phyloP scores from a whole-genome alignment of 805 yeast genomes.

The Candida tallmaniae region DNA sequence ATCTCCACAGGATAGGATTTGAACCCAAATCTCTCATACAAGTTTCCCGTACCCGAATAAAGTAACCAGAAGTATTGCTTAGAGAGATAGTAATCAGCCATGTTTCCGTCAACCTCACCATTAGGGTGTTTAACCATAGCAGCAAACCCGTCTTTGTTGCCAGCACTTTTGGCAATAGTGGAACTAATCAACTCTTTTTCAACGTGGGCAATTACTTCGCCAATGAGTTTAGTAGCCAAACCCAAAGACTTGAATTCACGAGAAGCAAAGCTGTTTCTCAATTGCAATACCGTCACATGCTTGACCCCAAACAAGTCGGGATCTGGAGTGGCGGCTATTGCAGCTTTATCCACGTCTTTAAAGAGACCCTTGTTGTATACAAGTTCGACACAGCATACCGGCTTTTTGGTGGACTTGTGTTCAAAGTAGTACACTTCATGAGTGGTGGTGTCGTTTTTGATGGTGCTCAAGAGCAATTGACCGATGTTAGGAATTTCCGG shows the following conservation, averaged over 20 bases:
- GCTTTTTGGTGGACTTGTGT: constrained; percentile 16
- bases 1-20: constrained; percentile 31
- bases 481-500: constrained; percentile 12
- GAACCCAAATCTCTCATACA: constrained; percentile 62
- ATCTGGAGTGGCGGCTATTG: constrained; percentile 25
- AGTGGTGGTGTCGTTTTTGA: constrained; percentile 15
- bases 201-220: constrained; percentile 23
- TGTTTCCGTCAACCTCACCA: constrained; percentile 22
- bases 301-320: constrained; percentile 28
- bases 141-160: constrained; percentile 25
- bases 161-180: constrained; percentile 19
- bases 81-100: constrained; percentile 31
- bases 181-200: constrained; percentile 27
- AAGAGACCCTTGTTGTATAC: constrained; percentile 23
- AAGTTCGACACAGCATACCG: constrained; percentile 21
- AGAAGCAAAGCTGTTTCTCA: constrained; percentile 25
- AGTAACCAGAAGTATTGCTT: constrained; percentile 41
- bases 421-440: constrained; percentile 24
- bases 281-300: constrained; percentile 21
- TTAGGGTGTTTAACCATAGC: constrained; percentile 26
- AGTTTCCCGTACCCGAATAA: constrained; percentile 72
- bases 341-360: constrained; percentile 22
- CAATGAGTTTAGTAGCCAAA: constrained; percentile 23
- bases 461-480: constrained; percentile 9
- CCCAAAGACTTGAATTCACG: constrained; percentile 24